Conservation (phyloP, 1,284 basidiomycete species). For the Tylopilus sp. region DNA sequence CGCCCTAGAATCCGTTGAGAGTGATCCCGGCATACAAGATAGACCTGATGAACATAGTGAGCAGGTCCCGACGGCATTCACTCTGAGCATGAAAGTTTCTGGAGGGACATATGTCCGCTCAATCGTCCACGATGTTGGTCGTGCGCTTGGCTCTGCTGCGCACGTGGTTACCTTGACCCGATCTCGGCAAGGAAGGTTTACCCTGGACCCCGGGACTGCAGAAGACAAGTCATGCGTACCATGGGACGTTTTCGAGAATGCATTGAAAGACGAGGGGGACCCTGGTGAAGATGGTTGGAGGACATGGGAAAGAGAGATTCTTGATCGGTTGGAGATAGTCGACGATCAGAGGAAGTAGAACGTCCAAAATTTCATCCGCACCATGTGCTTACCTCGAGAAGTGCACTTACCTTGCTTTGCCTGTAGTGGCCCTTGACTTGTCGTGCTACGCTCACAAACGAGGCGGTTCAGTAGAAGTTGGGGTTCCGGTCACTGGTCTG, state of each 20-base stretch:
- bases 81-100: slow-evolving; percentile 86
- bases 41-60: slow-evolving; percentile 36
- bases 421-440: no score
- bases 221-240: slow-evolving; percentile 57
- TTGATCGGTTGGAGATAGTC: slow-evolving; percentile 58
- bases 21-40: slow-evolving; percentile 31
- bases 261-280: slow-evolving; percentile 51
- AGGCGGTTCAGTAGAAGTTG: no score
- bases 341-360: slow-evolving; percentile 30
- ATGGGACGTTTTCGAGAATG: slow-evolving; percentile 76
- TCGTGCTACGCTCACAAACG: no score
- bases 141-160: slow-evolving; percentile 78
- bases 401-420: no score
- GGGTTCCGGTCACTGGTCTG: no score
- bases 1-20: slow-evolving; percentile 50
- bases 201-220: slow-evolving; percentile 41
- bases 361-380: neutral
- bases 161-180: slow-evolving; percentile 89
- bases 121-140: slow-evolving; percentile 87
- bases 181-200: slow-evolving; percentile 80
- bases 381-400: neutral
- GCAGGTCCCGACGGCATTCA: slow-evolving; percentile 72
- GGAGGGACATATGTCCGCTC: slow-evolving; percentile 97
- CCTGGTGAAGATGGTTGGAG: slow-evolving; percentile 61
- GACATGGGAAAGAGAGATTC: slow-evolving; percentile 69